phyloP scores from a whole-genome alignment of 495 filamentous ascomycete genomes.

The Annulohypoxylon bovei region DNA sequence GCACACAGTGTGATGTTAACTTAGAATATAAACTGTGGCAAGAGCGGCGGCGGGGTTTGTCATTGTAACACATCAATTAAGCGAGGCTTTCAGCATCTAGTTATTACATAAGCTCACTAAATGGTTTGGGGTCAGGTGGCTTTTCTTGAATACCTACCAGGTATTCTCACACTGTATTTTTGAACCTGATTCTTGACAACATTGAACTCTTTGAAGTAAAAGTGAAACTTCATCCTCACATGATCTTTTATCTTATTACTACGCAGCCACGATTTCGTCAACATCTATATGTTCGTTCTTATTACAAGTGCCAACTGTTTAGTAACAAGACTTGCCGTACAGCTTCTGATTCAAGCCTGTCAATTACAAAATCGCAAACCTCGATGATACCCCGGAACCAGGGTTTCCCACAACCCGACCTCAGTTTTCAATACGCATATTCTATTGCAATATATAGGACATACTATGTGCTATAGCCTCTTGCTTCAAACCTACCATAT shows the following conservation, averaged over 20 bases:
- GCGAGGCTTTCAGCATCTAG: neutral
- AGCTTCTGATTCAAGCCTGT: neutral
- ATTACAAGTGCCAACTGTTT: neutral
- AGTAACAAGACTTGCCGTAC: neutral
- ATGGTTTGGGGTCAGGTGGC: neutral
- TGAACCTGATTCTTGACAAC: neutral
- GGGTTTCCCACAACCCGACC: slow-evolving; percentile 25
- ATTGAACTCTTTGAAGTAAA: neutral
- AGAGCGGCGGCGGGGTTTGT: neutral
- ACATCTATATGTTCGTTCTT: neutral
- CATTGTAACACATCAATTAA: neutral
- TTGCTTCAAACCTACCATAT: neutral
- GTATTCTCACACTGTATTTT: slow-evolving; percentile 17
- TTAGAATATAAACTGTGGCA: neutral
- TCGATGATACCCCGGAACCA: slow-evolving; percentile 20
- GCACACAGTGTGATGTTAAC: slow-evolving; percentile 1
- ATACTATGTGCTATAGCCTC: neutral
- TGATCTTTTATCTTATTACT: neutral
- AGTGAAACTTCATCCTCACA: neutral
- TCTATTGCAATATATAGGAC: slow-evolving; percentile 5
- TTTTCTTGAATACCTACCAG: neutral
- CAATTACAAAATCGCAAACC: neutral
- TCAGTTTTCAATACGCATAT: slow-evolving; percentile 3
- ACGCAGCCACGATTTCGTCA: neutral
- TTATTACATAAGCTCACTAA: slow-evolving; percentile 13